Base-by-base conservation (phyloP, 2,329 filamentous ascomycete species). In the Ramularia endophylla region DNA sequence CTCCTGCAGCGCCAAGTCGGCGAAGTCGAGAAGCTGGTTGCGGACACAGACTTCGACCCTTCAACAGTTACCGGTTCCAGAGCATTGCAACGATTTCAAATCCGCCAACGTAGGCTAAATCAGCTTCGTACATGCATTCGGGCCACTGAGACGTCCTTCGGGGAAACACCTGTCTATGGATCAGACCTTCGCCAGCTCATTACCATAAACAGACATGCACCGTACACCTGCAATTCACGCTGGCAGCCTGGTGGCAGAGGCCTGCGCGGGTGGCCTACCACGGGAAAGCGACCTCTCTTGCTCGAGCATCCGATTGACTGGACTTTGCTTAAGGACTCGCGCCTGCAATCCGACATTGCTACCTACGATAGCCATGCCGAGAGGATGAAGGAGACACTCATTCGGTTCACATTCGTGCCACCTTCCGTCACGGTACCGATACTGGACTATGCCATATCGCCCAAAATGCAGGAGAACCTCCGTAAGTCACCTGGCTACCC, bases 391-490 rank as follows among this genome's bases (percentile, higher is more conserved):
- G 80, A 78, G 0, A 81, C 77, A 2, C 82, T 98, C 39, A 80
- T 85, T 49, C 87, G 90, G 59, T 98, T 95, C 57, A 87, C 85
- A 1, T 98, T 90, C 55, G 81, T 95, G 25, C 97, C 92, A 0
- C 92, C 92, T 2, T 82, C 87, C 1, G 90, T 87, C 9, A 81
- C 94, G 3, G 87, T 88, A 0, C 78, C 59, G 1, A 48, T 60
- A 6, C 44, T 62, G 28, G 49, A 57, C 30, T 45, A 48, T 25
- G 47, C 45, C 4, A 50, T 62, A 11, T 51, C 57, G 13, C 35
- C 43, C 6, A 38, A 38, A 16, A 20, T 45, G 6, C 59, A 62
- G 43, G 46, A 54, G 27, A 36, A 43, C 4, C 46, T 62, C 11
- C 54, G 59, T 8, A 43, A 41, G 5, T 51, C 46, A 28, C 31